Evolutionary conservation across 495 filamentous ascomycete species (phyloP).

Genomic region (Glutinoglossum americanum): DNA sequence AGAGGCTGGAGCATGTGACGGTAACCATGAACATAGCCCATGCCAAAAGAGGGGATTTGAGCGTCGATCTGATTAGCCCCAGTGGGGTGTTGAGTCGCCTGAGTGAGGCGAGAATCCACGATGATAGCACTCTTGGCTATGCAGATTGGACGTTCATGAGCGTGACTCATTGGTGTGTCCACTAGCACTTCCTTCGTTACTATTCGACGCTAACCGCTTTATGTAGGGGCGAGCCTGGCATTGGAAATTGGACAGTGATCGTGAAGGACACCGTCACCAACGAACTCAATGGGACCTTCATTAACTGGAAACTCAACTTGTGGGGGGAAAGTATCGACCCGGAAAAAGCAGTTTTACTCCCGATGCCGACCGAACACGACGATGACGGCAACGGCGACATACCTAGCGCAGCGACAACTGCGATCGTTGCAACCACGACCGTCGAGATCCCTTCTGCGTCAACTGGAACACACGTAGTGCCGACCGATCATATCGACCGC

Average conservation of each 20-base stretch:
- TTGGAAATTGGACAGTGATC: conserved; percentile 76
- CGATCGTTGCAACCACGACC: conserved; percentile 23
- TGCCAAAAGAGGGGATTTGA: conserved; percentile 68
- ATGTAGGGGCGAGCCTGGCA: conserved; percentile 63
- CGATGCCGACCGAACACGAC: conserved; percentile 66
- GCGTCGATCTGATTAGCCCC: conserved; percentile 78
- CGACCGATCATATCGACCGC: conserved; percentile 55
- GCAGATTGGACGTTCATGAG: conserved; percentile 97
- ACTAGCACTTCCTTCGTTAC: neutral
- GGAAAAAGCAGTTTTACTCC: conserved; percentile 43
- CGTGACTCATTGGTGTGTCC: conserved; percentile 75
- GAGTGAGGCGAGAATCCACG: conserved; percentile 43
- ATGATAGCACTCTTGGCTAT: conserved; percentile 49
- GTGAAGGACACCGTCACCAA: conserved; percentile 76
- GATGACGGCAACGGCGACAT: conserved; percentile 51
- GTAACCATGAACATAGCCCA: conserved; percentile 94
- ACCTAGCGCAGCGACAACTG: conserved; percentile 29
- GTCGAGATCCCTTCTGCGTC: conserved; percentile 21
- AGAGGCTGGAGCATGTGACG: conserved; percentile 76
- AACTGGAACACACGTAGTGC: conserved; percentile 19
- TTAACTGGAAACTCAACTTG: conserved; percentile 82
- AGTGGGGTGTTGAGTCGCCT: conserved; percentile 65
- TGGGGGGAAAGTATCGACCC: conserved; percentile 79
- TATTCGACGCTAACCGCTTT: conserved; percentile 8
- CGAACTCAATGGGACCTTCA: conserved; percentile 49